These are phyloP conservation scores for Fusarium sp. DNA, from an alignment of 2,329 filamentous ascomycete genomes.

Conservation along the genomic window DNA sequence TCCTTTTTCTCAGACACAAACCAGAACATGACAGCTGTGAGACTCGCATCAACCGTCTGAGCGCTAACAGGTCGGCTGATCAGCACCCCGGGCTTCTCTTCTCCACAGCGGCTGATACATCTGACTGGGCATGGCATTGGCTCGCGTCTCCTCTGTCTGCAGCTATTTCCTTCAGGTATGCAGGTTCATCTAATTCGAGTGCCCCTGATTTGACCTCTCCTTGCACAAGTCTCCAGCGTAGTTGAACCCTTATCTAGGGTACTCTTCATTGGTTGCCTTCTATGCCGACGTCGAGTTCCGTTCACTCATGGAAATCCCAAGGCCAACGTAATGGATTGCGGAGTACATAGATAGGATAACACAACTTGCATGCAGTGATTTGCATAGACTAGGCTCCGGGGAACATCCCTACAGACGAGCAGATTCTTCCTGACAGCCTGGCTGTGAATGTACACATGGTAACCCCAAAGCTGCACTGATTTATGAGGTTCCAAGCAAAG, in stretches of 20 bases:
- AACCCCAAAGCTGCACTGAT: slow-evolving; percentile 2
- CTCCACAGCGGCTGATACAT: slow-evolving; percentile 44
- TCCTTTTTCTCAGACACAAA: background rate
- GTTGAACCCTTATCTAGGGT: slow-evolving; percentile 36
- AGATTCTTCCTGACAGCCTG: background rate
- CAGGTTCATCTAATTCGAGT: slow-evolving; percentile 29
- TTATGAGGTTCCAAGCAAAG: background rate
- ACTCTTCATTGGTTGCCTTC: slow-evolving; percentile 19
- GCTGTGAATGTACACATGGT: slow-evolving; percentile 10
- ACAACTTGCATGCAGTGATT: background rate
- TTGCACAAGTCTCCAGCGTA: slow-evolving; percentile 9
- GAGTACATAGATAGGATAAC: slow-evolving; percentile 14
- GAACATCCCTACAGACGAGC: slow-evolving; percentile 6
- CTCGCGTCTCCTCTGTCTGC: slow-evolving; percentile 36
- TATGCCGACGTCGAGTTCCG: slow-evolving; percentile 12
- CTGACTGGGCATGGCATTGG: slow-evolving; percentile 30
- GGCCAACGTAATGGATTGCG: slow-evolving; percentile 34
- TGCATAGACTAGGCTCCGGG: slow-evolving; percentile 3
- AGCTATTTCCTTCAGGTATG: slow-evolving; percentile 25
- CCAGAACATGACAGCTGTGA: background rate
- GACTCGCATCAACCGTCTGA: slow-evolving; percentile 13
- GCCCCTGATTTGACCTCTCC: slow-evolving; percentile 30
- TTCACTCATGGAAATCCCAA: slow-evolving; percentile 36
- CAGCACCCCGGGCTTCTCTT: slow-evolving; percentile 40
- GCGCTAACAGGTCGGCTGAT: slow-evolving; percentile 34